Evolutionary conservation across 768 basidiomycete genomes (phyloP), one percentile per base, ranked within the genome.

Genomic region (Lactifluus subvellereus): DNA sequence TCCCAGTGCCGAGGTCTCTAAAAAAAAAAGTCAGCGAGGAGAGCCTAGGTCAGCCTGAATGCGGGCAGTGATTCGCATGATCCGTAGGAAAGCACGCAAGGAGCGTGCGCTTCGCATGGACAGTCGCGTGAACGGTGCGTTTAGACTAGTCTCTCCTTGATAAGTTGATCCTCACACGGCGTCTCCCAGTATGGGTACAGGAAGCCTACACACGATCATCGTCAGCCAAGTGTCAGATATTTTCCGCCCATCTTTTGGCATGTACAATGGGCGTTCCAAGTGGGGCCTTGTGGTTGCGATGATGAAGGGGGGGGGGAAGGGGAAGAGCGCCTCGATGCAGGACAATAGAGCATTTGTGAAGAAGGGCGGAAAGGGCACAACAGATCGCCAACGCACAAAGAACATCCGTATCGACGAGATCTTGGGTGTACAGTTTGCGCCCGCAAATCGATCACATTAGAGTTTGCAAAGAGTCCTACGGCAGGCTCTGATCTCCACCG

Each of bases 1-100:
- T 85, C 70, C 87, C 85, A 1, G 85, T 86, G n/a, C 86, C 85
- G 6, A 87, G 75, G 67, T 87, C 85, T 37, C 84, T 85, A 68
- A 50, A 47, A 38, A 32, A 35, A 18, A 6, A 43, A 16, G n/a
- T 33, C 5, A 16, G 50, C 38, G 45, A 40, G 45, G 33, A 11
- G 54, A 51, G 48, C 16, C 10, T 35, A 37, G 40, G 37, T 20
- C n/a, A 27, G 32, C 22, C n/a, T 42, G 45, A 32, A 22, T 61
- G 18, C 16, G 30, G 54, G 27, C 13, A 22, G 18, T 43, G 27
- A 42, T 33, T n/a, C 32, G 30, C 35, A 84, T 86, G 84, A 75
- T 14, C 84, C 8, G 82, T 77, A 0, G 87, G 87, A 69, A 80
- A 88, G 1, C 85, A 85, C 4, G 84, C 82, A 75, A 84, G 74